phyloP scores from a whole-genome alignment of 305 asterid genomes.

The Fraxinus dipetala region DNA sequence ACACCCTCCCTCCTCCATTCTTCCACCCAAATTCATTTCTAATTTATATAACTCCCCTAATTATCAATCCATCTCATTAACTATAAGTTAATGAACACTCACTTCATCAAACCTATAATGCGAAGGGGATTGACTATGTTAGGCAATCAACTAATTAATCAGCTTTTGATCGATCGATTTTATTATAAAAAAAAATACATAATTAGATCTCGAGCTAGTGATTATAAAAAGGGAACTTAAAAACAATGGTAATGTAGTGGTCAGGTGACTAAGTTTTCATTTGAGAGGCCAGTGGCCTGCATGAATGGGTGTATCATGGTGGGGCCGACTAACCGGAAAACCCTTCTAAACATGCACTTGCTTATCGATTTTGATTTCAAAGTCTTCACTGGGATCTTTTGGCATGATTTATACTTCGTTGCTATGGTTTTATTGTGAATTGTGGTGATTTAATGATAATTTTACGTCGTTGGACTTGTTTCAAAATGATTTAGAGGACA shows the following conservation, averaged over 20 bases:
- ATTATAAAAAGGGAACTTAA: conserved; percentile 22
- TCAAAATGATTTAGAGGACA: too few relatives aligned
- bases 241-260: conserved; percentile 50
- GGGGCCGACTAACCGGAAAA: conserved; percentile 68
- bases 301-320: conserved; percentile 76
- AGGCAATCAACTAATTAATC: not conserved
- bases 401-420: conserved; percentile 53
- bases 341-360: conserved; percentile 75
- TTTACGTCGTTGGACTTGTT: too few relatives aligned
- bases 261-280: conserved; percentile 69
- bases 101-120: not conserved
- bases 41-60: too few relatives aligned
- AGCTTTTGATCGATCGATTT: not conserved
- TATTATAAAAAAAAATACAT: not conserved
- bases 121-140: not conserved
- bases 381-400: conserved; percentile 77
- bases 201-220: not conserved
- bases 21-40: too few relatives aligned
- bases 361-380: conserved; percentile 76
- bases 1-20: too few relatives aligned
- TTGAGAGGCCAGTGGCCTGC: conserved; percentile 84
- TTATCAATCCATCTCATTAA: not conserved
- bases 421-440: conserved; percentile 45
- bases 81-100: not conserved
- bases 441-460: too few relatives aligned